A percentile compares a stretch with the other conserved stretches of the same genome.
Conservation (phyloP, 2,329 filamentous ascomycete genomes). For the Fusarium marasasianum region DNA sequence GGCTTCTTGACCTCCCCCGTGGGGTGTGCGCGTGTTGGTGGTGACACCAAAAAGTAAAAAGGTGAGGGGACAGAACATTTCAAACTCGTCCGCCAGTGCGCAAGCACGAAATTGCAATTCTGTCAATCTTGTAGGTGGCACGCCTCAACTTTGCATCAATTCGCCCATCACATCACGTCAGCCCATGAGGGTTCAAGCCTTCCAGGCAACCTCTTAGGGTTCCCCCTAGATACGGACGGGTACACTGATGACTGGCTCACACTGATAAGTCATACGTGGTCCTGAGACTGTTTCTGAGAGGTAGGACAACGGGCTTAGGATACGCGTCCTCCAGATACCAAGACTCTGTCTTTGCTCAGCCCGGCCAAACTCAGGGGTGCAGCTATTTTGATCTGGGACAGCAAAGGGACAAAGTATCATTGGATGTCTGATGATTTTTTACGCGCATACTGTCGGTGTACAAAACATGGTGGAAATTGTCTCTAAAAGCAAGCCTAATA, state of each 20-base stretch:
- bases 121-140: slow-evolving; percentile 7
- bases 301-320: slow-evolving; percentile 20
- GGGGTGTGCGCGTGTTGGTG: slow-evolving; percentile 18
- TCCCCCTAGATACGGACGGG: slow-evolving; percentile 3
- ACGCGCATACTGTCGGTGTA: background rate
- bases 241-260: slow-evolving; percentile 11
- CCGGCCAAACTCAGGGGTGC: slow-evolving; percentile 22
- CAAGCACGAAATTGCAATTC: background rate
- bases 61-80: background rate
- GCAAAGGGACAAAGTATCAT: slow-evolving; percentile 20
- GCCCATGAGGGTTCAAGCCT: slow-evolving; percentile 20
- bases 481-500: background rate
- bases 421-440: slow-evolving; percentile 10
- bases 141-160: slow-evolving; percentile 14
- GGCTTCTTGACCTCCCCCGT: slow-evolving; percentile 4
- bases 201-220: background rate
- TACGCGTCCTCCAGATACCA: slow-evolving; percentile 26
- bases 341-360: slow-evolving; percentile 22
- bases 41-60: slow-evolving; percentile 30
- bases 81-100: background rate
- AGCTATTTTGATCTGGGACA: slow-evolving; percentile 19
- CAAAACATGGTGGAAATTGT: background rate
- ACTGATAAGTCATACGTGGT: background rate
- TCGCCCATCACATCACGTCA: slow-evolving; percentile 30
- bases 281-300: slow-evolving; percentile 13